Evolutionary conservation across 257 asterid genomes (phyloP).

Genomic region (Anisodus acutangulus): DNA sequence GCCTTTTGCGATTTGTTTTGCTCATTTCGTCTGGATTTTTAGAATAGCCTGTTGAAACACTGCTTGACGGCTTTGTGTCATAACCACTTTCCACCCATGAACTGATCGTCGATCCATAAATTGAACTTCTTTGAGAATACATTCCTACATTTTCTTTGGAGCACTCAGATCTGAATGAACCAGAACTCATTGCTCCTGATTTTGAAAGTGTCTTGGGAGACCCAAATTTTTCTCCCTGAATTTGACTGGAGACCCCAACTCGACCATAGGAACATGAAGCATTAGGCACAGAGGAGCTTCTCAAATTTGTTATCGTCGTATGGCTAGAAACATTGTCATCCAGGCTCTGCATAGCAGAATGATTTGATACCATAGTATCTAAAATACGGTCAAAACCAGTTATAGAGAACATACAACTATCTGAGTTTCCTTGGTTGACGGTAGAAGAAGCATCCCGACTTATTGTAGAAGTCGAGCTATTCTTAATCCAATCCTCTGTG

Average conservation of each 20-base stretch:
- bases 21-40: constrained; percentile 65
- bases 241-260: constrained; percentile 51
- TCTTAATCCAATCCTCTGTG: constrained; percentile 39
- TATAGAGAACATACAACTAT: constrained; percentile 53
- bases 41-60: constrained; percentile 68
- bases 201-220: constrained; percentile 59
- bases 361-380: constrained; percentile 69
- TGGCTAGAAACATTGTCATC: constrained; percentile 64
- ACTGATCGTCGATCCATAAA: constrained; percentile 69
- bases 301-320: constrained; percentile 52
- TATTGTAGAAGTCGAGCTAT: constrained; percentile 36
- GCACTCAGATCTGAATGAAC: constrained; percentile 45
- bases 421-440: constrained; percentile 53
- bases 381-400: constrained; percentile 63
- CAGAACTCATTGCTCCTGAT: constrained; percentile 50
- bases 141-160: constrained; percentile 56
- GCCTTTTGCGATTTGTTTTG: constrained; percentile 77
- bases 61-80: constrained; percentile 53
- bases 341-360: constrained; percentile 39
- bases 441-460: constrained; percentile 47
- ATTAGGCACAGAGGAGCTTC: constrained; percentile 55
- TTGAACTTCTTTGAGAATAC: constrained; percentile 64
- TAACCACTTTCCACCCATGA: constrained; percentile 69
- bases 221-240: constrained; percentile 61
- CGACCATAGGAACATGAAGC: constrained; percentile 52